Base-by-base conservation (phyloP, 78 protist genomes). In the Dictyostelium purpureum region DNA sequence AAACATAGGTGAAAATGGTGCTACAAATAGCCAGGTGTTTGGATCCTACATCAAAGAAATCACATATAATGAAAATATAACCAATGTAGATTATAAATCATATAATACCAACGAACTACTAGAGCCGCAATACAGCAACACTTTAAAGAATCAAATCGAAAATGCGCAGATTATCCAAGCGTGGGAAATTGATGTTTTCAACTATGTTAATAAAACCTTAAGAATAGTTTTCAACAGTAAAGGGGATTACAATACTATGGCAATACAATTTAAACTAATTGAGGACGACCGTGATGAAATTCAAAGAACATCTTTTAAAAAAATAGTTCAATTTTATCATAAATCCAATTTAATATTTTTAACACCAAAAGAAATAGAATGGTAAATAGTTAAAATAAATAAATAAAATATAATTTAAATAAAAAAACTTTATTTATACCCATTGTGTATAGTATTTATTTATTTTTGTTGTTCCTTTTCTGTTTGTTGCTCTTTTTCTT, bases 1-100 rank as follows among this genome's bases (percentile, higher is more conserved):
- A 70, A 96, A 96, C 2, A 93, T 94, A 21, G 98, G 98, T 2
- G 38, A n/a, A 9, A 12, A 65, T 26, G 99, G 99, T 24, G 83
- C 87, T 4, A 87, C 89, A 51, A 16, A n/a, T 12, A 83, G 91
- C 47, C 82, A 81, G 16, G 89, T 96, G 63, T 98, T 26, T 45
- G 63, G 66, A 33, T 14, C 49, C 1, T 42, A 83, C 56, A 73
- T 98, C 6, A 47, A 33, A 28, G 40, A 70, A n/a, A 97, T 96
- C 35, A 28, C 16, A 19, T 73, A 14, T 21, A 26, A 88, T 54
- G 77, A 88, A 33, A 45, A 10, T 33, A 3, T 35, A 21, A 7
- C 19, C 0, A 26, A n/a, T 10, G 52, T 77, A 4, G 24, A 66
- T 70, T 63, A 37, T 76, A 21, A 9, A 45, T 26, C 26, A 3